Base-by-base conservation (phyloP, 2,329 filamentous ascomycete genomes). In the Rasamsonia emersonii region DNA sequence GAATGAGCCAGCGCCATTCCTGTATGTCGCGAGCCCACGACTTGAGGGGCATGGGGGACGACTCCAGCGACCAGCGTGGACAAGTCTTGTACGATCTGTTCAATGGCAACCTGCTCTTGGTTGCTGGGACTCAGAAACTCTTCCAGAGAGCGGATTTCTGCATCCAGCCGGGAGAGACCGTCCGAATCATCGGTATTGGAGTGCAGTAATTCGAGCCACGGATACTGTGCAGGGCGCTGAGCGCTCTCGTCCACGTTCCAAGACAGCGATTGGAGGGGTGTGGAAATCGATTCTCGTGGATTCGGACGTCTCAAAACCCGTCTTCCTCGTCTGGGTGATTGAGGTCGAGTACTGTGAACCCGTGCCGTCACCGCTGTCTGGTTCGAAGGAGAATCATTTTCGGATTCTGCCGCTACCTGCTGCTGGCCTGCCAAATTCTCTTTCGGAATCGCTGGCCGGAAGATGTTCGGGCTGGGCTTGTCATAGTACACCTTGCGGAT, bases 1-100 rank as follows among this genome's bases (percentile, higher is more conserved):
- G 75, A 79, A 24, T 61, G 58, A 17, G 67, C 61, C 32, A 67
- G 46, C 1, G 67, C 65, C 20, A 77, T 51, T 6, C 71, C 70
- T 9, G 66, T 75, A 8, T 53, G 50, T 35, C 68, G 59, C 6
- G 73, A 77, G 11, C 75, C 75, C 36, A 72, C 69, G 3, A 70
- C 38, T 36, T 69, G 58, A 5, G 62, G 54, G 7, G 46, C 33
- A 23, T 48, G 39, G 9, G 51, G 47, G 3, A 55, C 40, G 13
- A 37, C 37, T 11, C 42, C 28, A 40, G 51, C 41, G 28, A 63
- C 30, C 25, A 48, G 28, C 35, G 42, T 32, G 50, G 44, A 34
- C 8, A 64, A 30, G 13, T 56, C 47, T 13, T 33, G 28, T 4
- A 47, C 36, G 3, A 61, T 38, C 5, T 35, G 46, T 13, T 46